A percentile compares a stretch with the other conserved stretches of the same genome.
These are phyloP conservation scores for Hyphodiscus sp. DNA, from an alignment of 2,329 filamentous ascomycete species.

Conservation along the genomic window DNA sequence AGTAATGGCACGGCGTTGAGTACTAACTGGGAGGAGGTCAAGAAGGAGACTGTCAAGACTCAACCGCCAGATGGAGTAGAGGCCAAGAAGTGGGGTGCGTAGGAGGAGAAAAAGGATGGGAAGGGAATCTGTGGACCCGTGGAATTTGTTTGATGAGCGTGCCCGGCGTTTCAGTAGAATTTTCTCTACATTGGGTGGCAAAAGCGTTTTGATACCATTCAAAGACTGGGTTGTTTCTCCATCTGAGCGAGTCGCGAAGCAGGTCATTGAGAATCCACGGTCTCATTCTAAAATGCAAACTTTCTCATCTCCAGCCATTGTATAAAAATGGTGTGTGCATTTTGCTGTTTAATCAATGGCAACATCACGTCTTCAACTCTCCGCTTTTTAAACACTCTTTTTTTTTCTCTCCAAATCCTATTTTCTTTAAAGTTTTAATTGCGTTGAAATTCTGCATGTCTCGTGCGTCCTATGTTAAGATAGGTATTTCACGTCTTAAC, in stretches of 20 bases:
- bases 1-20: constrained; percentile 90
- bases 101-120: not conserved
- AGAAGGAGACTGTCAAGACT: constrained; percentile 63
- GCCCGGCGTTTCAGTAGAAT: too few relatives aligned
- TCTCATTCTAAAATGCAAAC: not conserved
- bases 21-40: constrained; percentile 85
- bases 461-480: too few relatives aligned
- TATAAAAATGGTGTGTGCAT: not conserved
- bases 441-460: too few relatives aligned
- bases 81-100: constrained; percentile 60
- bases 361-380: too few relatives aligned
- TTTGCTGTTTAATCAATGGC: too few relatives aligned
- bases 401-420: too few relatives aligned
- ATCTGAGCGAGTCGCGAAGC: too few relatives aligned
- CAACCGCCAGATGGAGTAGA: constrained; percentile 71
- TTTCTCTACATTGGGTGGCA: not conserved
- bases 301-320: not conserved
- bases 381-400: too few relatives aligned
- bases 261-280: too few relatives aligned
- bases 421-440: too few relatives aligned
- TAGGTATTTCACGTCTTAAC: too few relatives aligned
- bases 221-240: not conserved
- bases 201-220: not conserved
- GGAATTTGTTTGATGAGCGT: not conserved
- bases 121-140: too few relatives aligned